Evolutionary conservation across 768 basidiomycete genomes (phyloP).

Genomic region (Lactarius hengduanensis): DNA sequence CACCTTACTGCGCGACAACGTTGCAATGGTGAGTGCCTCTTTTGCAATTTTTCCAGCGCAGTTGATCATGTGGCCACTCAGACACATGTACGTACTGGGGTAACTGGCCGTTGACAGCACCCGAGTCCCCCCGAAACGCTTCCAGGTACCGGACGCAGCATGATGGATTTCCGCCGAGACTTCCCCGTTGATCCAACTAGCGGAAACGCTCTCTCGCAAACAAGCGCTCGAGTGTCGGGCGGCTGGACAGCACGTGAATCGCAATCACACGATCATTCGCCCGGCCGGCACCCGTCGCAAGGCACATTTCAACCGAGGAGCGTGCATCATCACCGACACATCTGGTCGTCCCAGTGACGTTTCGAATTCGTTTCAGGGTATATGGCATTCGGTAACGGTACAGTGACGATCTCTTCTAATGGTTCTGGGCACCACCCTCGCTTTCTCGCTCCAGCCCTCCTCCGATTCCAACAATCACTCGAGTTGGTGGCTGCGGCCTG

Average conservation of each 20-base stretch:
- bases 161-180: background rate
- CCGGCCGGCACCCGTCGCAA: background rate
- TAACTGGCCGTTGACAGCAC: background rate
- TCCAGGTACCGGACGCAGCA: too few species aligned
- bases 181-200: background rate
- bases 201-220: background rate
- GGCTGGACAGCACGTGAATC: background rate
- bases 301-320: background rate
- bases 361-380: background rate
- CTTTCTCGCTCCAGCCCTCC: background rate
- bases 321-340: background rate
- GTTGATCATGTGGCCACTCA: background rate
- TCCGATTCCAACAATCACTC: background rate
- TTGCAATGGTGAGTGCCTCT: constrained; percentile 15
- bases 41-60: background rate
- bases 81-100: constrained; percentile 7
- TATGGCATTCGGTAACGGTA: background rate
- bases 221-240: background rate
- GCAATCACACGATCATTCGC: background rate
- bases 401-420: background rate
- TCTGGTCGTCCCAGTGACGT: background rate
- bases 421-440: background rate
- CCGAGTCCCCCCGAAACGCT: background rate
- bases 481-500: background rate
- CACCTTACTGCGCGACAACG: background rate